Conservation (phyloP, 108 stramenopile genomes). For the Nitzschia palea region DNA sequence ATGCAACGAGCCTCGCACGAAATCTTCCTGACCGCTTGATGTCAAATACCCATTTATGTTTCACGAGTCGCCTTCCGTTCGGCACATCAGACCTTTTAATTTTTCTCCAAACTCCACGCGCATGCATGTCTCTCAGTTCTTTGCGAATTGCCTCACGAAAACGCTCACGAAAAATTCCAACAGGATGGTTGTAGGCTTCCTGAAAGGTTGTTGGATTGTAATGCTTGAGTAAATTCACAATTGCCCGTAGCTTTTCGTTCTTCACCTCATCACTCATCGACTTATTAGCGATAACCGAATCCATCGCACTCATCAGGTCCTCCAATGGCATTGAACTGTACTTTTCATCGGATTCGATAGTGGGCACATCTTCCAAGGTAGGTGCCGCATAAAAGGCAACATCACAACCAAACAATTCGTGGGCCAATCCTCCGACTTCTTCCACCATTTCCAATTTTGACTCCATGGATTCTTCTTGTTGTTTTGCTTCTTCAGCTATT, state of each 20-base stretch:
- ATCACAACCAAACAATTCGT: too few relatives aligned
- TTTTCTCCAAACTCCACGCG: not conserved
- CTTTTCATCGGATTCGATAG: too few relatives aligned
- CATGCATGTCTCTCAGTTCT: not conserved
- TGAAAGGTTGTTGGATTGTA: not conserved
- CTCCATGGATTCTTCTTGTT: too few relatives aligned
- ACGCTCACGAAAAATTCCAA: not conserved
- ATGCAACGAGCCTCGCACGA: conserved; percentile 4
- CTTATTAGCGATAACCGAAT: too few relatives aligned
- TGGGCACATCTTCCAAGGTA: too few relatives aligned
- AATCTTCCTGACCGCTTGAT: not conserved
- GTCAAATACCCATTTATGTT: conserved; percentile 6
- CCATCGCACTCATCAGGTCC: too few relatives aligned
- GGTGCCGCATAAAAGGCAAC: too few relatives aligned
- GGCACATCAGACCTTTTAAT: not conserved
- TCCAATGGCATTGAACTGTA: too few relatives aligned
- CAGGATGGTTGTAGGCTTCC: not conserved
- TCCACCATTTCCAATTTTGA: too few relatives aligned
- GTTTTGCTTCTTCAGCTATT: too few relatives aligned
- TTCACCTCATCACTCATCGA: not conserved
- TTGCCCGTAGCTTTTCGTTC: not conserved
- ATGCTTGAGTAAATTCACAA: not conserved
- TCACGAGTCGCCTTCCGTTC: not conserved
- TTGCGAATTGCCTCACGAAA: not conserved
- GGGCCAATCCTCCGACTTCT: too few relatives aligned